These are phyloP conservation scores for Cyphellophora attinorum DNA, from an alignment of 2,329 filamentous ascomycete genomes.

Conservation along the genomic window DNA sequence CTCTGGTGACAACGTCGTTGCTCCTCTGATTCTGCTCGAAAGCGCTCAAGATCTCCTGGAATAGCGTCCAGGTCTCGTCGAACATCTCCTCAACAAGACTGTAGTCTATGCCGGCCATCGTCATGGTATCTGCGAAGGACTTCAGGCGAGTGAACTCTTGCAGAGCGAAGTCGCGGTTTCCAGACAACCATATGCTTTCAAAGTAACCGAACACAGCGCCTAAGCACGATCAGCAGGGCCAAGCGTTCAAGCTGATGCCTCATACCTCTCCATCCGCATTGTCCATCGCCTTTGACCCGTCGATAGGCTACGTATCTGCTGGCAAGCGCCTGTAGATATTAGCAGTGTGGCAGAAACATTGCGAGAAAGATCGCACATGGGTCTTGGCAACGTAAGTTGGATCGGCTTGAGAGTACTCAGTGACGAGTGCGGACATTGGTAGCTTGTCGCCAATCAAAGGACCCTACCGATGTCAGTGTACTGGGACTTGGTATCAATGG, in stretches of 20 bases:
- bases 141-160: conserved; percentile 64
- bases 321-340: conserved; percentile 56
- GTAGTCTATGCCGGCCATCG: conserved; percentile 57
- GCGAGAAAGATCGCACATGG: conserved; percentile 17
- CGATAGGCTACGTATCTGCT: conserved; percentile 81
- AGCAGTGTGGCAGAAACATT: conserved; percentile 8
- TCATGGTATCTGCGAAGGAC: conserved; percentile 61
- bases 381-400: conserved; percentile 80
- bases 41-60: conserved; percentile 53
- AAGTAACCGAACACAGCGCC: conserved; percentile 91
- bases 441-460: conserved; percentile 72
- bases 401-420: conserved; percentile 84
- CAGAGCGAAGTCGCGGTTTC: conserved; percentile 55
- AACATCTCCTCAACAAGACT: conserved; percentile 75
- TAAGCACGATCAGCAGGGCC: conserved; percentile 32
- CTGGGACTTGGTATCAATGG: too few species aligned
- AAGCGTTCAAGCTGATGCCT: conserved; percentile 16
- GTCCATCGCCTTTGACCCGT: conserved; percentile 81
- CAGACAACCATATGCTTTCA: conserved; percentile 65
- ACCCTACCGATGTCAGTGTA: conserved; percentile 46
- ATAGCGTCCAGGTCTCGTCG: conserved; percentile 60
- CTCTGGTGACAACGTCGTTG: conserved; percentile 48
- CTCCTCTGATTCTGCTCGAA: conserved; percentile 48
- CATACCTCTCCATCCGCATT: conserved; percentile 96
- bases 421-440: conserved; percentile 61